phyloP scores from a whole-genome alignment of 2,329 filamentous ascomycete species.

The Pseudogymnoascus sp. region DNA sequence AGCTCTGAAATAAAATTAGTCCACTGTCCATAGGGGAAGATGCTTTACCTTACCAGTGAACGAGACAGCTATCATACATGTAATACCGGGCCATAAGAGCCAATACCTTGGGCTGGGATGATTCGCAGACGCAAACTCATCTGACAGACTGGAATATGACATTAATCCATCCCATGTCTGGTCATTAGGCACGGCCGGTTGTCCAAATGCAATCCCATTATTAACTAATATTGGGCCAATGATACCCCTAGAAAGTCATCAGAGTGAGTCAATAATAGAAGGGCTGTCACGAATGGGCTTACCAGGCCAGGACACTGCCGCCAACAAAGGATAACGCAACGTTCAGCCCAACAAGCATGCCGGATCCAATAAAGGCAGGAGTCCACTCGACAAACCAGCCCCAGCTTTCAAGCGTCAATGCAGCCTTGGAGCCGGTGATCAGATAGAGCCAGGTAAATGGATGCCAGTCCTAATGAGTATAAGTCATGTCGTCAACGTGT shows the following conservation, averaged over 20 bases:
- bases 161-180: slow-evolving; percentile 2
- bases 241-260: neutral
- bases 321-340: slow-evolving; percentile 5
- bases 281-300: neutral
- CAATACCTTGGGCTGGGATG: neutral
- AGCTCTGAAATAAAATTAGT: neutral
- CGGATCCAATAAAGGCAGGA: slow-evolving; percentile 8
- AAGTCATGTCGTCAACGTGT: neutral
- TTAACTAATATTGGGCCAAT: neutral
- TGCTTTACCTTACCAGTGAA: neutral
- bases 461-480: neutral
- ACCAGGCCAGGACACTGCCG: slow-evolving; percentile 5
- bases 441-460: slow-evolving; percentile 24
- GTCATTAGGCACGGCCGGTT: neutral
- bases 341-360: slow-evolving; percentile 8
- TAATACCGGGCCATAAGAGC: neutral
- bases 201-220: slow-evolving; percentile 3
- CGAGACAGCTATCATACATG: neutral
- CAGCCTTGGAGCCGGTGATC: slow-evolving; percentile 20
- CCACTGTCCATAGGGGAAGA: neutral
- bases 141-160: neutral
- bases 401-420: slow-evolving; percentile 31
- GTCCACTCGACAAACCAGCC: slow-evolving; percentile 34
- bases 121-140: neutral
- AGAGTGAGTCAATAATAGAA: neutral